Conservation (phyloP, 2,329 filamentous ascomycete species). For the Cladosporium sp. region DNA sequence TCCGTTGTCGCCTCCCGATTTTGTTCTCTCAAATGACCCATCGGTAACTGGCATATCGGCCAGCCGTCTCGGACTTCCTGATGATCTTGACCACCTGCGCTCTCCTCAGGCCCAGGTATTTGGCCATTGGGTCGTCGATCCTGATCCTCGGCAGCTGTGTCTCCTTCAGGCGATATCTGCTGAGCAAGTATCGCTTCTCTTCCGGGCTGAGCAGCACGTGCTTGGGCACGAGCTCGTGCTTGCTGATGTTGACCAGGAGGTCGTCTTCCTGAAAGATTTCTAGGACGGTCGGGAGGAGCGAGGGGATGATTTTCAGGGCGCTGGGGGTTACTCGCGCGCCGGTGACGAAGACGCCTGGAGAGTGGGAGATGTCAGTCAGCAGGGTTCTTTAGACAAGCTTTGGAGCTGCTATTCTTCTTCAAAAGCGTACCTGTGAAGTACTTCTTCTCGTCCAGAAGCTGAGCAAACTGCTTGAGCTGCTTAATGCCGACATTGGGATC, state of each 20-base stretch:
- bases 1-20: neutral
- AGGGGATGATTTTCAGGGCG: constrained; percentile 81
- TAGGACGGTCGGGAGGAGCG: constrained; percentile 75
- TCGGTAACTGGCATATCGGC: constrained; percentile 93
- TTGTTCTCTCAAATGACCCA: constrained; percentile 53
- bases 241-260: constrained; percentile 94
- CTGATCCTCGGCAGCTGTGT: constrained; percentile 93
- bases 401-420: neutral
- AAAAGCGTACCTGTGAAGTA: constrained; percentile 65
- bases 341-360: constrained; percentile 78
- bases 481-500: constrained; percentile 83
- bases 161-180: constrained; percentile 94
- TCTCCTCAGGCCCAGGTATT: constrained; percentile 84
- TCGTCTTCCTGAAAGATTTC: constrained; percentile 97
- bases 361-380: neutral
- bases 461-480: constrained; percentile 86
- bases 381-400: neutral
- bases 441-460: constrained; percentile 74
- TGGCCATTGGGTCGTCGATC: constrained; percentile 85
- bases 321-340: constrained; percentile 79
- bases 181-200: constrained; percentile 82
- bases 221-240: constrained; percentile 93
- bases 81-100: constrained; percentile 99
- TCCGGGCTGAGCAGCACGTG: constrained; percentile 87
- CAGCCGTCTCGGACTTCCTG: constrained; percentile 89